These are phyloP conservation scores for Croton setiger DNA, from an alignment of 441 rosid species.

Conservation along the genomic window DNA sequence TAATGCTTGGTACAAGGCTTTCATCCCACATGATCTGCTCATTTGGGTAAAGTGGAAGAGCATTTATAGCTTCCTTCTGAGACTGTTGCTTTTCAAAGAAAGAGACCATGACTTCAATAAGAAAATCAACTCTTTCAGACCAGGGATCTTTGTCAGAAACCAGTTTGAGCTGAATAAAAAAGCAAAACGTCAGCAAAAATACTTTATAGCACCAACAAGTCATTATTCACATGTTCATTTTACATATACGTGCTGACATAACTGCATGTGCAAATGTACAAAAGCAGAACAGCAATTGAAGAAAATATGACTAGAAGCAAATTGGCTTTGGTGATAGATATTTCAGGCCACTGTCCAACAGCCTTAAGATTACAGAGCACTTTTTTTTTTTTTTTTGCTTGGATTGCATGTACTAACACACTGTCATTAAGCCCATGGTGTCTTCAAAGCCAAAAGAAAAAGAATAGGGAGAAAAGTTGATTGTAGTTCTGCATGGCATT, in stretches of 20 bases:
- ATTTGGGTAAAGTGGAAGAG: constrained; percentile 96
- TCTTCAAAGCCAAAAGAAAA: not conserved
- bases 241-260: not conserved
- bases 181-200: constrained; percentile 9
- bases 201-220: not conserved
- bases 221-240: not conserved
- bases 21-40: constrained; percentile 99
- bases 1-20: constrained; percentile 96
- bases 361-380: not conserved
- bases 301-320: not conserved
- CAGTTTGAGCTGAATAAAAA: constrained; percentile 73
- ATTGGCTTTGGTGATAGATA: not conserved
- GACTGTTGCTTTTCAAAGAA: constrained; percentile 93
- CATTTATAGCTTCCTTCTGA: constrained; percentile 97
- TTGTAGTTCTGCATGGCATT: not conserved
- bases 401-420: not conserved
- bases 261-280: not conserved
- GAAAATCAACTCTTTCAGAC: constrained; percentile 87
- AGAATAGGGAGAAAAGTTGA: not conserved
- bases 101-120: constrained; percentile 90
- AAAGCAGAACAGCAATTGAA: not conserved
- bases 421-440: not conserved
- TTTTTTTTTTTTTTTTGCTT: not conserved
- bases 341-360: not conserved
- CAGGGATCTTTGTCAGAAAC: constrained; percentile 78